Conservation (phyloP, 2,329 filamentous ascomycete species). For the Cladosporium colombiae region DNA sequence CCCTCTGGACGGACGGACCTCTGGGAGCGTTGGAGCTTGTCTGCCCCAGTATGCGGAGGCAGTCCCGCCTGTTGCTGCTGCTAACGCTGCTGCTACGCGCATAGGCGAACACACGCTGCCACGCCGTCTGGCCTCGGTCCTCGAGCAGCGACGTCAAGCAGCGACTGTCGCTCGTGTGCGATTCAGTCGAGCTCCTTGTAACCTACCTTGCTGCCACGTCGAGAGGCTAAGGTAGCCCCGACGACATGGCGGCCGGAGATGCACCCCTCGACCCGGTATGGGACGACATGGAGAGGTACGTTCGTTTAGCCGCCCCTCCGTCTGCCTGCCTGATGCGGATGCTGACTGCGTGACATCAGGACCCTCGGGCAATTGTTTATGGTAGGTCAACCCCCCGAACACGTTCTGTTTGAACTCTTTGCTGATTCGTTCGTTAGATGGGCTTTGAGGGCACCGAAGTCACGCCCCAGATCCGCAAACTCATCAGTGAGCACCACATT, state of each 20-base stretch:
- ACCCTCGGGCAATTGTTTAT: slow-evolving; percentile 47
- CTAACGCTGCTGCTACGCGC: neutral
- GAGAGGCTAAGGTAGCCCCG: slow-evolving; percentile 47
- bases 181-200: neutral
- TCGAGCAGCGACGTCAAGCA: neutral
- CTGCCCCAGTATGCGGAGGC: slow-evolving; percentile 14
- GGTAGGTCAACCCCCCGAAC: slow-evolving; percentile 26
- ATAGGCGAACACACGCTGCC: slow-evolving; percentile 13
- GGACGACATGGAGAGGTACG: slow-evolving; percentile 76
- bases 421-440: slow-evolving; percentile 57
- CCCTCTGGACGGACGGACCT: neutral
- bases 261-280: slow-evolving; percentile 56
- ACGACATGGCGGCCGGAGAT: slow-evolving; percentile 51
- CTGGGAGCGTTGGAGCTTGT: neutral
- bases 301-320: slow-evolving; percentile 36
- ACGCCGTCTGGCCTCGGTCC: slow-evolving; percentile 2
- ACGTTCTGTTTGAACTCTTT: slow-evolving; percentile 20
- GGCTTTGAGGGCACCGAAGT: slow-evolving; percentile 84
- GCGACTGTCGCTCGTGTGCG: slow-evolving; percentile 2
- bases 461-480: slow-evolving; percentile 75
- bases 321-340: slow-evolving; percentile 20
- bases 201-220: slow-evolving; percentile 1
- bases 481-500: slow-evolving; percentile 82
- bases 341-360: slow-evolving; percentile 34
- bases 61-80: slow-evolving; percentile 7